phyloP scores from a whole-genome alignment of 495 filamentous ascomycete species.

The Aspergillus bridgeri region DNA sequence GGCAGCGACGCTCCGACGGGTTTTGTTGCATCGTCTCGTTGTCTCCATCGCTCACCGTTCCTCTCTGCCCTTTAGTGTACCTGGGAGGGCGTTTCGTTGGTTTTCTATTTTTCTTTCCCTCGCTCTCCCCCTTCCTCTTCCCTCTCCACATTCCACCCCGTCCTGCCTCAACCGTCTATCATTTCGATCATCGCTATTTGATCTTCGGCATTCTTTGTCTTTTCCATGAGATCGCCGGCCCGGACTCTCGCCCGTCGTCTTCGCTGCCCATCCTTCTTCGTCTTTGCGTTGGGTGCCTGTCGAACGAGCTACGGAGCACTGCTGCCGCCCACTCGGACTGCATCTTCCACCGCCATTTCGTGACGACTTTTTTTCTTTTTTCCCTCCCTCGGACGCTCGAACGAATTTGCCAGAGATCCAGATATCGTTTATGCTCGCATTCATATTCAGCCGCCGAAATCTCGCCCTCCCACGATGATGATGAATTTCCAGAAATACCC shows the following conservation, averaged over 20 bases:
- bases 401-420: background rate
- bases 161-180: too few relatives aligned
- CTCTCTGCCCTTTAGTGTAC: constrained; percentile 12
- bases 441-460: background rate
- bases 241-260: background rate
- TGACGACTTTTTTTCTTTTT: background rate
- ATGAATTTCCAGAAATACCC: constrained; percentile 19
- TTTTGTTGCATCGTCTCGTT: constrained; percentile 16
- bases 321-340: background rate
- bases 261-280: too few relatives aligned
- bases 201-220: constrained; percentile 12
- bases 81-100: too few relatives aligned
- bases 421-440: background rate
- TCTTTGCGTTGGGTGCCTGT: background rate
- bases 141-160: constrained; percentile 2
- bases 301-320: background rate
- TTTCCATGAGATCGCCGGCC: constrained; percentile 6
- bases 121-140: background rate
- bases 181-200: too few relatives aligned
- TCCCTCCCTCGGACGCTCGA: background rate
- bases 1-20: too few relatives aligned
- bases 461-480: constrained; percentile 5
- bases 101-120: constrained; percentile 7
- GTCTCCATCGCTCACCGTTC: constrained; percentile 23
- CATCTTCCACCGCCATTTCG: background rate